Conservation (phyloP, 148 eudicot genomes). For the Cornus florida region DNA sequence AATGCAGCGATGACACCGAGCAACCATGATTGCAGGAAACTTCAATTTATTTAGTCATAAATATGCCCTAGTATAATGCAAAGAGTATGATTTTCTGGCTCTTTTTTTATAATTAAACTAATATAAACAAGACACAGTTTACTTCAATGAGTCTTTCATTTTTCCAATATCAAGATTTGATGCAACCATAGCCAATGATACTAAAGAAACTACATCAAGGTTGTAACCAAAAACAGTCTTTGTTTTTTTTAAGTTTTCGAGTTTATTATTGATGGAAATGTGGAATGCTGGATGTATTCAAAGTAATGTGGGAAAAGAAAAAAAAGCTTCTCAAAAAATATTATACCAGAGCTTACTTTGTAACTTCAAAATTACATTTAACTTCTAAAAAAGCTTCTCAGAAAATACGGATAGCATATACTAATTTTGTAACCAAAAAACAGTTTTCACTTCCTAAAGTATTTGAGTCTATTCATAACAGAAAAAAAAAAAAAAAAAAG, state of each 20-base stretch:
- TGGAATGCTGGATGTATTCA: neutral
- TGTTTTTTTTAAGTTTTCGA: neutral
- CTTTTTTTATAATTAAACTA: neutral
- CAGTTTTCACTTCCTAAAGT: neutral
- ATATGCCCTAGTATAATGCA: neutral
- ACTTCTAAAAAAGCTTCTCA: too few relatives aligned
- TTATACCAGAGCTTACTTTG: too few relatives aligned
- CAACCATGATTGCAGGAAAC: neutral
- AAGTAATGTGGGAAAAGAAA: neutral
- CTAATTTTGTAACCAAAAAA: neutral
- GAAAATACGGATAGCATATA: too few relatives aligned
- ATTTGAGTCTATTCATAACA: neutral
- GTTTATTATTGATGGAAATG: neutral
- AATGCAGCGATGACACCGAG: neutral
- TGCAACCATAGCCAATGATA: neutral
- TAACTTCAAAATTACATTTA: too few relatives aligned
- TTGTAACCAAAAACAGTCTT: neutral
- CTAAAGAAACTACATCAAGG: neutral
- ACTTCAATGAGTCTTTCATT: conserved; percentile 3
- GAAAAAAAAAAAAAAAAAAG: too few relatives aligned
- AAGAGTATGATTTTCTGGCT: neutral
- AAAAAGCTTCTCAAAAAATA: too few relatives aligned
- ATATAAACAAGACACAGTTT: neutral
- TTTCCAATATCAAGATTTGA: neutral
- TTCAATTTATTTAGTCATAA: neutral